A percentile compares a stretch with the other conserved stretches of the same genome.
Evolutionary conservation across 768 basidiomycete genomes (phyloP).

Genomic region (Tylopilus felleus): DNA sequence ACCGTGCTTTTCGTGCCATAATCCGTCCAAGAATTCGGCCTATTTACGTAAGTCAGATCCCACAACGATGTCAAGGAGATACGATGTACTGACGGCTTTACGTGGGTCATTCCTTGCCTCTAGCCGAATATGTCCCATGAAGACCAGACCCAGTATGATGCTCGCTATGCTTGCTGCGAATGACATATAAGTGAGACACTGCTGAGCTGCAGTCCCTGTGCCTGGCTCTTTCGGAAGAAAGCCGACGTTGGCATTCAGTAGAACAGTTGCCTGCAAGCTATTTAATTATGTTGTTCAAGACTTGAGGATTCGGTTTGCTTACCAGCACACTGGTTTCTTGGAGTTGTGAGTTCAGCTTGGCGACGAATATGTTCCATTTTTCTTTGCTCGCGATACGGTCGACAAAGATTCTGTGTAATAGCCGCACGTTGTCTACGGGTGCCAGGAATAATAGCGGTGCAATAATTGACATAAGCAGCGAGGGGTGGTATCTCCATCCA

Average conservation of each 20-base stretch:
- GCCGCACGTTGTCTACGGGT: slow-evolving; percentile 44
- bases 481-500: slow-evolving; percentile 24
- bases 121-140: slow-evolving; percentile 41
- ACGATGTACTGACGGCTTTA: slow-evolving; percentile 34
- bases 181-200: slow-evolving; percentile 45
- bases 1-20: slow-evolving; percentile 33
- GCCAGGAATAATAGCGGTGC: slow-evolving; percentile 48
- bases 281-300: not conserved
- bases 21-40: slow-evolving; percentile 15
- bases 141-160: slow-evolving; percentile 41
- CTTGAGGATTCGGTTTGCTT: slow-evolving; percentile 11
- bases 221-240: slow-evolving; percentile 54
- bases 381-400: slow-evolving; percentile 42
- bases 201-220: slow-evolving; percentile 23
- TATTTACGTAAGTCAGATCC: slow-evolving; percentile 5
- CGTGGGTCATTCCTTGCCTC: slow-evolving; percentile 28
- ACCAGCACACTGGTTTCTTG: slow-evolving; percentile 53
- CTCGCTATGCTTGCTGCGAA: slow-evolving; percentile 32
- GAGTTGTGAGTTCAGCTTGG: slow-evolving; percentile 46
- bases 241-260: slow-evolving; percentile 56
- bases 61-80: not conserved
- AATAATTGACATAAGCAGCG: slow-evolving; percentile 36
- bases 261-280: slow-evolving; percentile 45
- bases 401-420: slow-evolving; percentile 47
- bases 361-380: slow-evolving; percentile 45